Evolutionary conservation across 2,329 filamentous ascomycete species (phyloP).

Genomic region (Rhynchosporium graminicola): DNA sequence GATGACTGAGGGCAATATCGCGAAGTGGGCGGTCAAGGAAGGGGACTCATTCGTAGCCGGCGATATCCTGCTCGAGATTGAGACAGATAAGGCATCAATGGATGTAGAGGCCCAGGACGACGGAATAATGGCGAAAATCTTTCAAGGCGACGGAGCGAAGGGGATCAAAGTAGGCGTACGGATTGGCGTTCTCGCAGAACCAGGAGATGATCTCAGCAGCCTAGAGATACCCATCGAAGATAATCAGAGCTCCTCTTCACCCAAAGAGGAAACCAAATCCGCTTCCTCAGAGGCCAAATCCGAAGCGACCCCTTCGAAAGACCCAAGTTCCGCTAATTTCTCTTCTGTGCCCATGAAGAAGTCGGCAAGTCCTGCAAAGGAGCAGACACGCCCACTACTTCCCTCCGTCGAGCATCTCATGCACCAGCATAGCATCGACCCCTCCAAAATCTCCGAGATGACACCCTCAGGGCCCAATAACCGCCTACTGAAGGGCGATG

Average conservation of each 20-base stretch:
- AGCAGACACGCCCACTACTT: conserved; percentile 71
- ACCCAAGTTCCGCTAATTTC: conserved; percentile 20
- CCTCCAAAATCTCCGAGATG: conserved; percentile 77
- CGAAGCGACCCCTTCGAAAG: conserved; percentile 24
- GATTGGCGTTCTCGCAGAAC: conserved; percentile 81
- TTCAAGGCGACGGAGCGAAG: conserved; percentile 72
- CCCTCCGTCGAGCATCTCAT: conserved; percentile 85
- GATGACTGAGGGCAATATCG: conserved; percentile 92
- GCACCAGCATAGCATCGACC: conserved; percentile 74
- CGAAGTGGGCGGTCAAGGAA: conserved; percentile 83
- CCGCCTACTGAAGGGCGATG: conserved; percentile 90
- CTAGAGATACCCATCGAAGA: conserved; percentile 77
- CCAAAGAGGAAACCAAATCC: conserved; percentile 37
- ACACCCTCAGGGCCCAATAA: conserved; percentile 84
- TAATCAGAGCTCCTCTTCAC: conserved; percentile 36
- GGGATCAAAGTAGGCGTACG: conserved; percentile 74
- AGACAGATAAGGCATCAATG: conserved; percentile 94
- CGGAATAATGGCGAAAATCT: conserved; percentile 82
- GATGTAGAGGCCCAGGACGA: conserved; percentile 93
- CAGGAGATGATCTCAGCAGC: conserved; percentile 73
- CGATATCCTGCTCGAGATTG: conserved; percentile 87
- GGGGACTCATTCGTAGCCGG: conserved; percentile 80
- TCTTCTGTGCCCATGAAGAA: conserved; percentile 39
- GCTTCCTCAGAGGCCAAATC: conserved; percentile 29
- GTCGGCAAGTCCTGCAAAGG: conserved; percentile 52